Conservation (phyloP, 2,329 filamentous ascomycete species). For the Colletotrichum chrysophilum region DNA sequence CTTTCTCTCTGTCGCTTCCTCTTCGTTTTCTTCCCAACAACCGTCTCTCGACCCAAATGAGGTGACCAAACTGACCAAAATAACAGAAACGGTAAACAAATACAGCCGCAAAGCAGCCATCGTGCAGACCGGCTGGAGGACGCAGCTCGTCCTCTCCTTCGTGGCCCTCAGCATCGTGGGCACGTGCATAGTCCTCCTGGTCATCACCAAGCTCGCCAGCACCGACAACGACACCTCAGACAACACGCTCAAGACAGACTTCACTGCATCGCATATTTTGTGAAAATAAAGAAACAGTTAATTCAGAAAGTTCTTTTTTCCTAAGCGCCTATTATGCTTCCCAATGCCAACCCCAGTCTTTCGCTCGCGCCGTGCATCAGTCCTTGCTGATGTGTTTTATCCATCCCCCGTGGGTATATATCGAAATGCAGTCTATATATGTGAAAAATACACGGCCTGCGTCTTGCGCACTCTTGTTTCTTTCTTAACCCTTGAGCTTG, state of each 20-base stretch:
- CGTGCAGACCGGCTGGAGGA: constrained; percentile 94
- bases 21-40: not conserved
- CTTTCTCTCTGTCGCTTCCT: not conserved
- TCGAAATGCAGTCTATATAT: constrained; percentile 9
- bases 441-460: not conserved
- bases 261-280: not conserved
- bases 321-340: not conserved
- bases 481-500: constrained; percentile 26
- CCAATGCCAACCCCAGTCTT: not conserved
- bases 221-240: not conserved
- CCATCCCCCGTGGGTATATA: constrained; percentile 19
- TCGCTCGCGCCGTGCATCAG: not conserved
- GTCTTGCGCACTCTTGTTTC: constrained; percentile 24
- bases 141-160: constrained; percentile 74
- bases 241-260: not conserved
- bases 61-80: not conserved
- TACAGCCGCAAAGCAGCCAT: constrained; percentile 81
- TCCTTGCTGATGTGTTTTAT: not conserved
- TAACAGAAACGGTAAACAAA: constrained; percentile 71
- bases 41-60: not conserved
- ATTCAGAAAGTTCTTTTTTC: not conserved
- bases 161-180: constrained; percentile 69
- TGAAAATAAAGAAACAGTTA: not conserved
- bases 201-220: constrained; percentile 45
- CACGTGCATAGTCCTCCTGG: constrained; percentile 68